Evolutionary conservation across 1,139 yeast species (phyloP).

Genomic region (Blastobotrys ciferrii): DNA sequence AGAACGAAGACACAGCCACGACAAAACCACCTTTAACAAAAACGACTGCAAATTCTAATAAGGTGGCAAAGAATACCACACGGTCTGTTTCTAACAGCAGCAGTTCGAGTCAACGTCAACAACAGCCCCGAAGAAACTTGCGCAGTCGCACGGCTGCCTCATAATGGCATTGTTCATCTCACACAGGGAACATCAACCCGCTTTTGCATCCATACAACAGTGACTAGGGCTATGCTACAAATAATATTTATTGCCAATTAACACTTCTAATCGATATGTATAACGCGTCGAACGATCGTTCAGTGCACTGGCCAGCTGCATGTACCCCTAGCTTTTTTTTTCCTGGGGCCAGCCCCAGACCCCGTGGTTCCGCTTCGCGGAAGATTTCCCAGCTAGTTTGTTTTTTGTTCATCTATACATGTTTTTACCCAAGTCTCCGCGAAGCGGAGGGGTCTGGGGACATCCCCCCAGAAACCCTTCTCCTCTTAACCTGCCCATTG

Average conservation of each 20-base stretch:
- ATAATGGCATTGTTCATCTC: not conserved
- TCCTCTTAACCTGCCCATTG: no score
- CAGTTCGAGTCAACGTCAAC: not conserved
- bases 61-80: constrained; percentile 9
- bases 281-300: not conserved
- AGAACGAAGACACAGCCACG: constrained; percentile 5
- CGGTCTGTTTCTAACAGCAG: constrained; percentile 1
- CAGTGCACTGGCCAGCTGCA: no score
- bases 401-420: no score
- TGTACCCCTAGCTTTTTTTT: no score
- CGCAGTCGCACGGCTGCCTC: constrained; percentile 10
- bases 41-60: constrained; percentile 6
- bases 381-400: no score
- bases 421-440: no score
- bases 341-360: no score
- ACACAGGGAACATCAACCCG: no score
- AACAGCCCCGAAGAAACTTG: constrained; percentile 11
- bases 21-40: constrained; percentile 7
- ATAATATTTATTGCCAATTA: not conserved
- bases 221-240: not conserved
- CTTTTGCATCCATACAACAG: not conserved
- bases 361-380: no score
- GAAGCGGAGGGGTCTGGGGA: no score
- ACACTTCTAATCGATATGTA: not conserved
- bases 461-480: no score